Percentiles rank a stretch among this genome's conserved stretches.
Evolutionary conservation across 179 eudicot genomes (phyloP).

Genomic region (Spergularia azorica): DNA sequence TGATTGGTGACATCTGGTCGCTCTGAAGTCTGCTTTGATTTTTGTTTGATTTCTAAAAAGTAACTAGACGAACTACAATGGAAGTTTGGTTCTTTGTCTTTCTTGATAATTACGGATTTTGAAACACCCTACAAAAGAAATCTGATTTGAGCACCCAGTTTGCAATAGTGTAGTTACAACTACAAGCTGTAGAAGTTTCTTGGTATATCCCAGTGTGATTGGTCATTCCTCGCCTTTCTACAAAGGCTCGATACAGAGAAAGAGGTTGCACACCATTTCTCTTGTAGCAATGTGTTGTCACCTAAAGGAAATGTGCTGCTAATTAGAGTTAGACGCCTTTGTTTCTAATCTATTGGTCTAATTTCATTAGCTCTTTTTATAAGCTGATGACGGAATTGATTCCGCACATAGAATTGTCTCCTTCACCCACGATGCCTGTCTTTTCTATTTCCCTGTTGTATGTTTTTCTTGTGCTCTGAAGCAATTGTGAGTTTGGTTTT

Average conservation of each 20-base stretch:
- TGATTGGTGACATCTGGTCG: too few relatives aligned
- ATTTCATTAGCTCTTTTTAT: neutral
- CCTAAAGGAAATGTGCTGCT: neutral
- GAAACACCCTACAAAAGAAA: too few relatives aligned
- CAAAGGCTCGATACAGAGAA: neutral
- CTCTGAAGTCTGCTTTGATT: too few relatives aligned
- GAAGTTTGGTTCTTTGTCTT: too few relatives aligned
- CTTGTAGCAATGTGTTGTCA: neutral
- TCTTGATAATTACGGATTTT: too few relatives aligned
- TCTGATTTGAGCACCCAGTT: too few relatives aligned
- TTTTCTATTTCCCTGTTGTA: too few relatives aligned
- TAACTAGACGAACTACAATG: too few relatives aligned
- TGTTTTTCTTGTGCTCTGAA: neutral
- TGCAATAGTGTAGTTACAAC: too few relatives aligned
- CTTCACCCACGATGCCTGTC: neutral
- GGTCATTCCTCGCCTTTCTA: neutral
- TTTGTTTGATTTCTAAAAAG: too few relatives aligned
- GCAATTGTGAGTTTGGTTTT: neutral
- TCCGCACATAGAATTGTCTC: neutral
- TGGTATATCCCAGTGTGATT: too few relatives aligned
- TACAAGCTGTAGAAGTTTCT: too few relatives aligned
- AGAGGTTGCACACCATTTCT: neutral
- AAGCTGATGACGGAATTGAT: neutral
- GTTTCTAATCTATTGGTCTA: neutral
- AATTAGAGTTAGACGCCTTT: neutral